These are phyloP conservation scores for Silene latifolia DNA, from an alignment of 148 eudicot genomes.

Conservation along the genomic window DNA sequence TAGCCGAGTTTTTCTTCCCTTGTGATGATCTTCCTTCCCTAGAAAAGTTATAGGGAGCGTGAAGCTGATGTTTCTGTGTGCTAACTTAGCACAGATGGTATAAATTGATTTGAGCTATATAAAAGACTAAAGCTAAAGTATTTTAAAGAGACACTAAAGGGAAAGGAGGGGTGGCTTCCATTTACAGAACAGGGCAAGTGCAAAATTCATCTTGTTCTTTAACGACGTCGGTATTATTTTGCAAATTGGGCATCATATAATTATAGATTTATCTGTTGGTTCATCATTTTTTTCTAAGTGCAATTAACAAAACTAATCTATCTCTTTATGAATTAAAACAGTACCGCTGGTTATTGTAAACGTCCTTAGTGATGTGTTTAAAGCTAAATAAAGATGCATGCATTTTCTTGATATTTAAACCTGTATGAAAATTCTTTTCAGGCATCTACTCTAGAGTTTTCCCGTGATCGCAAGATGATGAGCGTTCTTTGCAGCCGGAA, in stretches of 20 bases:
- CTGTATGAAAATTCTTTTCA: conserved; percentile 29
- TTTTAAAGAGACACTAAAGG: neutral
- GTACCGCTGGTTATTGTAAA: neutral
- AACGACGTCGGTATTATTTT: neutral
- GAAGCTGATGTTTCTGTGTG: neutral
- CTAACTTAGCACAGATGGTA: neutral
- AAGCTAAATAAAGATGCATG: neutral
- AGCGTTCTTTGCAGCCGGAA: conserved; percentile 93
- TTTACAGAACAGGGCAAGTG: neutral
- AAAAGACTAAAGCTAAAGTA: neutral
- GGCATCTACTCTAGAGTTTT: conserved; percentile 85
- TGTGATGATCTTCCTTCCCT: neutral
- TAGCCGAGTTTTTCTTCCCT: neutral
- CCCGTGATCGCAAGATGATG: conserved; percentile 99
- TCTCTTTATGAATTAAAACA: neutral
- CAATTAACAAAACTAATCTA: neutral
- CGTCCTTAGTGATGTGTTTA: neutral
- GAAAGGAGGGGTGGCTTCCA: too few species aligned
- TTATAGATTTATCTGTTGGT: neutral
- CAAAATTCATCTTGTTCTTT: neutral
- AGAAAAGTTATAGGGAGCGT: neutral
- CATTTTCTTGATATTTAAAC: neutral
- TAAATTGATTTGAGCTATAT: neutral
- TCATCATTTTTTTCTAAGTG: neutral
- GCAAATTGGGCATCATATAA: neutral